Conservation (phyloP, 805 yeast genomes). For the Schwanniomyces yamadae region DNA sequence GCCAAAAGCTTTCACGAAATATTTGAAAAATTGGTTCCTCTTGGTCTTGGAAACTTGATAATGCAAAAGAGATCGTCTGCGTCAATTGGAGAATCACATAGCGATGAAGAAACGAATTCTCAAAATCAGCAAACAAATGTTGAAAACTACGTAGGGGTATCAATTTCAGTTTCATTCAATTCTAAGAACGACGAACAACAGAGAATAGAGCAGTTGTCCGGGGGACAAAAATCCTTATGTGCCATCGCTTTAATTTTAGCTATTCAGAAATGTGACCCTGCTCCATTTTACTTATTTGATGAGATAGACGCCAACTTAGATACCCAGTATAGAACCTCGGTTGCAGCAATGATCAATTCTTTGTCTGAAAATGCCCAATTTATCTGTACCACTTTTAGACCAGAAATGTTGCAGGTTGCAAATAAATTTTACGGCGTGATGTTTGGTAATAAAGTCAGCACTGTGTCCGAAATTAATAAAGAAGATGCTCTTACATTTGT, state of each 20-base stretch:
- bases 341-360: constrained; percentile 69
- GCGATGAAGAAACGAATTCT: constrained; percentile 14
- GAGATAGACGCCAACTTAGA: constrained; percentile 97
- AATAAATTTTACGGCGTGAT: constrained; percentile 86
- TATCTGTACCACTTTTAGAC: constrained; percentile 93
- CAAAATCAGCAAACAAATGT: constrained; percentile 21
- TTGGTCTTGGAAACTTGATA: constrained; percentile 71
- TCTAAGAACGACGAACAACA: constrained; percentile 83
- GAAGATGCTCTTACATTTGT: constrained; percentile 82
- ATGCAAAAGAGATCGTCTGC: constrained; percentile 48
- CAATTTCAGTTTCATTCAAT: constrained; percentile 86
- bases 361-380: constrained; percentile 77
- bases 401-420: constrained; percentile 87
- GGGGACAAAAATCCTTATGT: constrained; percentile 96
- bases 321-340: constrained; percentile 84
- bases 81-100: constrained; percentile 15
- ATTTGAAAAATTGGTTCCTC: constrained; percentile 80
- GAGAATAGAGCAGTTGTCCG: constrained; percentile 86
- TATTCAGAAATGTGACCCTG: constrained; percentile 93
- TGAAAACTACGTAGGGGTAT: constrained; percentile 74
- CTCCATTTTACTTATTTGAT: constrained; percentile 93
- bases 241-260: constrained; percentile 93
- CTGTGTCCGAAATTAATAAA: constrained; percentile 65
- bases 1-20: constrained; percentile 70
- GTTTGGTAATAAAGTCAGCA: constrained; percentile 78